Base-by-base conservation (phyloP, 306 rosid genomes). In the Fragaria ananassa region DNA sequence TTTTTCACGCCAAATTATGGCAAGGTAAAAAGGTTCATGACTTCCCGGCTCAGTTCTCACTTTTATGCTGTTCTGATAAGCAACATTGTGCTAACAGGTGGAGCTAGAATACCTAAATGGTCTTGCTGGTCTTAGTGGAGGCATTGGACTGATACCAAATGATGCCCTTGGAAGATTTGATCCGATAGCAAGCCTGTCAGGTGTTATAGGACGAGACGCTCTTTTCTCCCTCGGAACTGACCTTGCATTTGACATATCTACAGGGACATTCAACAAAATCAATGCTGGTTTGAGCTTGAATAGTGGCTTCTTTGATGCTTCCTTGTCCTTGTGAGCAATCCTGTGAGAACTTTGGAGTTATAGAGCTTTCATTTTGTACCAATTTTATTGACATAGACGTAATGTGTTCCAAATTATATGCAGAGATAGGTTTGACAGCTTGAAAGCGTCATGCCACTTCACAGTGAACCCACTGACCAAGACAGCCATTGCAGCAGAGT, bases 401-500 rank as follows among this genome's bases (percentile, higher is more conserved):
- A 23, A 15, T 41, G 3, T 41, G 7, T 0, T 75, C 53, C 77
- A 50, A 25, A 66, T 78, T 64, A 66, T 68, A 66, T 89, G 87
- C 88, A 91, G 93, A 85, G 87, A 89, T 79, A 89, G 53, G 78
- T 80, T 91, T 70, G 91, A 87, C 80, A 81, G 78, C 45, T 19
- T 86, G 76, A 91, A 81, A 83, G 93, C 87, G 5, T 78, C 92
- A 2, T 78, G 81, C 61, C 82, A 76, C 77, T 87, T 83, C 66
- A 78, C 76, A 54, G 83, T 87, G 81, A 84, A 87, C 71, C 91
- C 90, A 37, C 78, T 74, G 46, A 83, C 81, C 27, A 80, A 71
- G 80, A 87, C 90, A 4, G 90, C 93, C 78, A 72, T 89, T 61
- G 96, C 91, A 62, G 89, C 93, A 35, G 91, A 89, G 82, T 50